Base-by-base conservation (phyloP, 495 filamentous ascomycete genomes). In the Beverwykella pulmonaria region DNA sequence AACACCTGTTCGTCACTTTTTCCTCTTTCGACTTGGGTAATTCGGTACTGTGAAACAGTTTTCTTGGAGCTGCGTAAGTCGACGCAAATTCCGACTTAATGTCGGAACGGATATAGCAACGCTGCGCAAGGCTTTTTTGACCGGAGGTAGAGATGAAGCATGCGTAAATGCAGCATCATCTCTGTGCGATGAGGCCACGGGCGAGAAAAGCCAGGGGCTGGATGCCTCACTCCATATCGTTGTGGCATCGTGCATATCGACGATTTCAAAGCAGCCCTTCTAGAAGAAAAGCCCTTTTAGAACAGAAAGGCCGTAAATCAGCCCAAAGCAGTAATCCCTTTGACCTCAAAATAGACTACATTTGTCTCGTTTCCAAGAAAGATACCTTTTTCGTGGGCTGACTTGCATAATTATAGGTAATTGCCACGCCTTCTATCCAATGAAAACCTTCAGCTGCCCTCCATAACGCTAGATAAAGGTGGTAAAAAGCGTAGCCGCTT, bases 261-360 rank as follows among this genome's bases (percentile, higher is more conserved):
- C 6, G 25, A 62, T 62, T 62, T 62, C 47, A 54, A 62, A 62
- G 27, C 47, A 27, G 22, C 9, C n/a, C 10, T 8, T 41, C 48
- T 23, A 53, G 32, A 41, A n/a, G n/a, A n/a, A n/a, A n/a, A n/a
- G n/a, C n/a, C n/a, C n/a, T n/a, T n/a, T n/a, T n/a, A n/a, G n/a
- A n/a, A n/a, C n/a, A 54, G 19, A 15, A 25, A 23, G 48, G 36
- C 5, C 22, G 15, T 27, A 17, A 12, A 5, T 29, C 4, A 23
- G 4, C 34, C n/a, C 17, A 15, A 12, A 26, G 55, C 3, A 46
- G 39, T 12, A 25, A 17, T 9, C 15, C 44, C 44, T 61, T 2
- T 30, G 58, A 34, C 58, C 60, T 49, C 50, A 63, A 63, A 63
- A 63, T 63, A 63, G 60, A 29, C 60, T 25, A 4, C 50, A n/a